Base-by-base conservation (phyloP, 2,329 filamentous ascomycete genomes). In the Aurifilum marmelostoma region DNA sequence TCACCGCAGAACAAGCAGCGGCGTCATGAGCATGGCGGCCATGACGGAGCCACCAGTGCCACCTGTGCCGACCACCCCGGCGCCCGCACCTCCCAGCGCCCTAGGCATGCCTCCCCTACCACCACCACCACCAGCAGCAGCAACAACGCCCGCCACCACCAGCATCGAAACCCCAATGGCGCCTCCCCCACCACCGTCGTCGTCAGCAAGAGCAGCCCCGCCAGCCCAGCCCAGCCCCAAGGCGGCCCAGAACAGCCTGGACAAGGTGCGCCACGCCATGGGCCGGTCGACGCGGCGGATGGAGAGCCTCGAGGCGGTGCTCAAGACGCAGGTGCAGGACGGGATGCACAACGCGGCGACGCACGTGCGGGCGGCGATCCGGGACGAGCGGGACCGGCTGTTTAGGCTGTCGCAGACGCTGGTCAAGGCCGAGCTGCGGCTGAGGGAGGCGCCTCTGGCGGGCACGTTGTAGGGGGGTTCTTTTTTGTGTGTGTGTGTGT, bases 301-400 rank as follows among this genome's bases (percentile, higher is more conserved):
- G 37, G 68, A 70, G 61, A 68, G 66, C 58, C 62, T 70, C 27
- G 68, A 70, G 61, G 62, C 68, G 11, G 66, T 70, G 43, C 66
- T 70, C 43, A 70, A 68, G 56, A 70, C 68, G 5, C 68, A 70
- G 66, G 67, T 70, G 62, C 68, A 70, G 66, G 68, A 70, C 14
- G 66, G 68, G 6, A 70, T 70, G 68, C 68, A 70, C 37, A 70
- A 70, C n/a, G 68, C 68, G 27, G 68, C 68, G 7, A 70, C 68
- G 0, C 68, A 70, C 16, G 68, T 70, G 56, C 63, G 68, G 29
- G 68, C 68, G 12, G 68, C 68, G 1, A 65, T 70, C 54, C 60
- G 68, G 37, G 68, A 70, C 24, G 68, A 70, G 62, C 61, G 62
- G 39, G 68, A 70, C 27, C 62, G 68, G 5, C 56, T 70, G 1